Percentiles rank a stretch among this genome's conserved stretches.
Conservation (phyloP, 495 filamentous ascomycete species). For the Lasiosphaeriaceae sp. region DNA sequence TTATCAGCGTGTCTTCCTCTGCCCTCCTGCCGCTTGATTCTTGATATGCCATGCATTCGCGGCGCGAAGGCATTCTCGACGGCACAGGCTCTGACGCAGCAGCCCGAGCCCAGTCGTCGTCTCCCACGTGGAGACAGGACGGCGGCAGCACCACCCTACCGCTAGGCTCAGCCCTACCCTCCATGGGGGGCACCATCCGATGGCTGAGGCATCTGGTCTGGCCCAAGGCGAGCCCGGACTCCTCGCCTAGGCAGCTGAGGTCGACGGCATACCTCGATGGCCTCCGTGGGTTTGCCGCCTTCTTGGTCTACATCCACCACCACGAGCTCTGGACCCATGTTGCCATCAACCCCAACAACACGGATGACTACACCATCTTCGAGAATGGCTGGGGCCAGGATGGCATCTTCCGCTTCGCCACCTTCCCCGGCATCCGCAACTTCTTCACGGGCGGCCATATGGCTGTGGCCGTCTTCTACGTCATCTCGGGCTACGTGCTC, state of each 20-base stretch:
- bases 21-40: neutral
- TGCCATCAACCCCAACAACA: neutral
- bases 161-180: conserved; percentile 5
- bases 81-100: conserved; percentile 6
- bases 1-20: neutral
- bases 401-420: conserved; percentile 36
- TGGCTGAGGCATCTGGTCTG: conserved; percentile 9
- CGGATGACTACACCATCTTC: conserved; percentile 21
- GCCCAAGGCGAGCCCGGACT: conserved; percentile 13
- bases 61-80: conserved; percentile 17
- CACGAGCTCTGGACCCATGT: conserved; percentile 39
- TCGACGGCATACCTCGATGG: conserved; percentile 47
- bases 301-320: conserved; percentile 47
- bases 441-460: conserved; percentile 47
- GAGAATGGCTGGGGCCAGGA: conserved; percentile 34
- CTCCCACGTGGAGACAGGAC: neutral
- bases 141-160: neutral
- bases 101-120: neutral
- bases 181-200: conserved; percentile 14
- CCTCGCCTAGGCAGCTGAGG: conserved; percentile 12
- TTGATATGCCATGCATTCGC: conserved; percentile 15
- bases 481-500: conserved; percentile 51
- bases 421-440: conserved; percentile 32
- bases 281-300: conserved; percentile 42
- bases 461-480: conserved; percentile 49